Conservation (phyloP, 2,329 filamentous ascomycete species). For the Cryphonectria naterciae region DNA sequence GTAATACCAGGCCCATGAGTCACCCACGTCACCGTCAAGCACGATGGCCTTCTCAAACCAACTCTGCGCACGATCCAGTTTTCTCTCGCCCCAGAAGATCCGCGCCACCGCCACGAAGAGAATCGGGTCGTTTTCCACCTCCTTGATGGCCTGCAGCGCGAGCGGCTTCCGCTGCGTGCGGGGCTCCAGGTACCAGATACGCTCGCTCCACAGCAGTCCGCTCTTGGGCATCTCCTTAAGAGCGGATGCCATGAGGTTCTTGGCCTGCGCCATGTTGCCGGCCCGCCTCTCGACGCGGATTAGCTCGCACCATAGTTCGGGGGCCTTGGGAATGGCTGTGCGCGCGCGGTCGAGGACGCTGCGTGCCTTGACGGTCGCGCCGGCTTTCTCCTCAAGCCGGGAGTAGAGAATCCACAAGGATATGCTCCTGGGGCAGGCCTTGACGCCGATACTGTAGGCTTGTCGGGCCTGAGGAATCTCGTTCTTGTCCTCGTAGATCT, state of each 20-base stretch:
- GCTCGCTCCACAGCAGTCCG: conserved; percentile 89
- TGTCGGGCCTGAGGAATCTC: conserved; percentile 85
- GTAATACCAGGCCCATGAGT: conserved; percentile 98
- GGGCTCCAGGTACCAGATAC: conserved; percentile 91
- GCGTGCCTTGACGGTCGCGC: conserved; percentile 86
- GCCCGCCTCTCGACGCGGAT: conserved; percentile 89
- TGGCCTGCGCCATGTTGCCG: conserved; percentile 81
- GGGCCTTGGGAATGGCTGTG: conserved; percentile 81
- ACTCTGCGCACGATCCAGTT: conserved; percentile 88
- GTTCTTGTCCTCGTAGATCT: conserved; percentile 86
- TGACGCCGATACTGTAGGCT: conserved; percentile 85
- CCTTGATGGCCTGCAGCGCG: conserved; percentile 92
- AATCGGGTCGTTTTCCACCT: conserved; percentile 88
- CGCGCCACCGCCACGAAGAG: conserved; percentile 91
- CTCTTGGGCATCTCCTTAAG: conserved; percentile 88
- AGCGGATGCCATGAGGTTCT: conserved; percentile 90
- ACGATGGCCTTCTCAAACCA: conserved; percentile 98
- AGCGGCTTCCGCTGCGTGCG: conserved; percentile 91
- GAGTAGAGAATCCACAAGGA: conserved; percentile 89
- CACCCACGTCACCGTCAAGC: conserved; percentile 82
- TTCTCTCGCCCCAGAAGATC: conserved; percentile 94
- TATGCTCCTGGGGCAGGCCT: conserved; percentile 81
- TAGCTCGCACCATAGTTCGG: conserved; percentile 90
- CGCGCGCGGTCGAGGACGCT: conserved; percentile 91
- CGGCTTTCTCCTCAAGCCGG: conserved; percentile 82